These are phyloP conservation scores for Lavandula angustifolia DNA, from an alignment of 257 asterid species.

Conservation along the genomic window DNA sequence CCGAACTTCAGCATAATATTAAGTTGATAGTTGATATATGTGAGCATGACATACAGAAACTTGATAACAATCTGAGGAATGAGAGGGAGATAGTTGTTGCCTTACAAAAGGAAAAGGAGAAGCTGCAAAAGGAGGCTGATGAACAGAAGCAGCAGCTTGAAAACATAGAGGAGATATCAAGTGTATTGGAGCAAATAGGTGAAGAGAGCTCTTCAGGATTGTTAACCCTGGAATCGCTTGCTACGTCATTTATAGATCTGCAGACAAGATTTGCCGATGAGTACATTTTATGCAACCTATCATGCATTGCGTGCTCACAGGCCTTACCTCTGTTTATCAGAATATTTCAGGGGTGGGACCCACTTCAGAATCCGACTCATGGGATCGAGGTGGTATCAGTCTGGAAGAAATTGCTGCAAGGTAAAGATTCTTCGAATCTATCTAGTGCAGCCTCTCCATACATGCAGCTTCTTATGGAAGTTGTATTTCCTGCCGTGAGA, in stretches of 20 bases:
- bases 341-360: conserved; percentile 92
- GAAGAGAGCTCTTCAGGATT: conserved; percentile 62
- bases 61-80: conserved; percentile 75
- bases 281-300: conserved; percentile 66
- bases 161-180: conserved; percentile 60
- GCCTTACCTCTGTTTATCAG: conserved; percentile 81
- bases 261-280: conserved; percentile 61
- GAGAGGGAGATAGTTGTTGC: conserved; percentile 86
- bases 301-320: conserved; percentile 82
- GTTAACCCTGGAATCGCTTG: conserved; percentile 71
- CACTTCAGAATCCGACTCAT: conserved; percentile 87
- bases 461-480: conserved; percentile 83
- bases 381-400: conserved; percentile 59
- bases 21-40: conserved; percentile 69
- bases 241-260: conserved; percentile 59
- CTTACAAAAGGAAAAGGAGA: conserved; percentile 81
- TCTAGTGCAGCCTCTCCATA: conserved; percentile 67
- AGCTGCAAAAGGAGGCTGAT: conserved; percentile 58
- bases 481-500: conserved; percentile 89
- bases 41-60: conserved; percentile 77
- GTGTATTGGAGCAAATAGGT: conserved; percentile 54
- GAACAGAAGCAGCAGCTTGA: conserved; percentile 68
- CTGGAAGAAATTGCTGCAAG: conserved; percentile 78
- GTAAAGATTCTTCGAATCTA: conserved; percentile 43
- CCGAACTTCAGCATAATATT: conserved; percentile 89